Conservation (phyloP, 805 yeast species). For the Suhomyces emberorum region DNA sequence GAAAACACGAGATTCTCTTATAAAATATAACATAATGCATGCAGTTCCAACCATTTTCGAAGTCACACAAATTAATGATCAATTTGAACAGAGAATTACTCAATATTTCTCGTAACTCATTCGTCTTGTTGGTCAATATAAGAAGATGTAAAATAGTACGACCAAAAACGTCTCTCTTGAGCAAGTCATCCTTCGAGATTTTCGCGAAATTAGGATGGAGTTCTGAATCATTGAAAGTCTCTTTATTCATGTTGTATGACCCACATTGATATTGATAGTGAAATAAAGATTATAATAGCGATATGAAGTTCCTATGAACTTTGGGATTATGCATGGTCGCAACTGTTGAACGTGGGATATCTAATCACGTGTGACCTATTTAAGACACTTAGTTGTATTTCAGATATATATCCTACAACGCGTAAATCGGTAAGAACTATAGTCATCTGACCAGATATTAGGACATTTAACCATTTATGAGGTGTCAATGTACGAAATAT, state of each 20-base stretch:
- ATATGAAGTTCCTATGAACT: too few species aligned
- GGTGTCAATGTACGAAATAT: too few species aligned
- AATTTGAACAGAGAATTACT: conserved; percentile 45
- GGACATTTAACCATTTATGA: too few species aligned
- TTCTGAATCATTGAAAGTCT: not conserved
- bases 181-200: conserved; percentile 37
- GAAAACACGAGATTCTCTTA: conserved; percentile 56
- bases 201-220: conserved; percentile 6
- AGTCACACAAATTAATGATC: conserved; percentile 47
- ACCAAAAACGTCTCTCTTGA: conserved; percentile 66
- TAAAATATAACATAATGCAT: conserved; percentile 66
- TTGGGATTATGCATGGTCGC: too few species aligned
- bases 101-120: conserved; percentile 44
- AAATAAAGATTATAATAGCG: too few species aligned
- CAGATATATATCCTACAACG: too few species aligned
- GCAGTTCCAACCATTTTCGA: conserved; percentile 80
- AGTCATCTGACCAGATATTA: too few species aligned
- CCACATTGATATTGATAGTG: not conserved
- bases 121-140: conserved; percentile 47
- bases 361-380: not conserved
- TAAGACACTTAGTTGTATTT: too few species aligned
- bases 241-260: not conserved
- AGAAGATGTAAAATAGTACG: conserved; percentile 59
- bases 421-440: too few species aligned
- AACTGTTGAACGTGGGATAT: not conserved